Conservation (phyloP, 1,284 basidiomycete genomes). For the Pisolithus thermaeus region DNA sequence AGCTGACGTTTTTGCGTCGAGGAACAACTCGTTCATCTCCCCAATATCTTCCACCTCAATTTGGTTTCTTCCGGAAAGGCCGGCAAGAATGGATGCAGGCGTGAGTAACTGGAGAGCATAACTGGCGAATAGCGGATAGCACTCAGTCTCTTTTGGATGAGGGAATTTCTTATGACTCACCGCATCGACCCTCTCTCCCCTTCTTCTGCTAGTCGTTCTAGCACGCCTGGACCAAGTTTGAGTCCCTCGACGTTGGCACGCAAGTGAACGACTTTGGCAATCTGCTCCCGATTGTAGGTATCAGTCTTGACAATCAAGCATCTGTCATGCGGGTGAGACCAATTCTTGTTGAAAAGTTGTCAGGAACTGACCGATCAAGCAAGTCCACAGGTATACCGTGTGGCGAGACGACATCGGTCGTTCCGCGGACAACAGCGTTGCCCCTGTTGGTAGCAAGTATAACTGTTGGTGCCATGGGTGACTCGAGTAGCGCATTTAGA, state of each 20-base stretch:
- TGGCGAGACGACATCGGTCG: constrained; percentile 85
- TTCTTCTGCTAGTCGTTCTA: constrained; percentile 78
- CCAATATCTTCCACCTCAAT: constrained; percentile 84
- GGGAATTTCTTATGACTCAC: constrained; percentile 35
- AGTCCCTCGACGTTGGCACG: constrained; percentile 86
- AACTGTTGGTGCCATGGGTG: constrained; percentile 95
- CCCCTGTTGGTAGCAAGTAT: constrained; percentile 96
- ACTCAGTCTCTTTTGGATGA: constrained; percentile 2
- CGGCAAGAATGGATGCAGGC: constrained; percentile 86
- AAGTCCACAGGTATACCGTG: constrained; percentile 95
- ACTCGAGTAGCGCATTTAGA: constrained; percentile 93
- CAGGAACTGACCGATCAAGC: constrained; percentile 67
- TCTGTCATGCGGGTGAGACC: constrained; percentile 32
- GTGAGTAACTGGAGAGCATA: constrained; percentile 91
- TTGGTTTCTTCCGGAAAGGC: constrained; percentile 70
- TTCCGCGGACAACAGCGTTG: constrained; percentile 87
- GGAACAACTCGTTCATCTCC: constrained; percentile 91
- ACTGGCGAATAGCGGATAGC: constrained; percentile 34
- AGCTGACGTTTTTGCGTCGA: constrained; percentile 86
- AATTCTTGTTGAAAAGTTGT: constrained; percentile 4
- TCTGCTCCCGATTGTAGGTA: constrained; percentile 79
- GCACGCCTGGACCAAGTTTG: constrained; percentile 68
- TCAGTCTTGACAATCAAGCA: constrained; percentile 97
- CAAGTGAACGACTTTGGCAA: constrained; percentile 82
- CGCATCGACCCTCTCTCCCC: constrained; percentile 83